phyloP scores from a whole-genome alignment of 768 basidiomycete genomes.

The Ramaria rubella region DNA sequence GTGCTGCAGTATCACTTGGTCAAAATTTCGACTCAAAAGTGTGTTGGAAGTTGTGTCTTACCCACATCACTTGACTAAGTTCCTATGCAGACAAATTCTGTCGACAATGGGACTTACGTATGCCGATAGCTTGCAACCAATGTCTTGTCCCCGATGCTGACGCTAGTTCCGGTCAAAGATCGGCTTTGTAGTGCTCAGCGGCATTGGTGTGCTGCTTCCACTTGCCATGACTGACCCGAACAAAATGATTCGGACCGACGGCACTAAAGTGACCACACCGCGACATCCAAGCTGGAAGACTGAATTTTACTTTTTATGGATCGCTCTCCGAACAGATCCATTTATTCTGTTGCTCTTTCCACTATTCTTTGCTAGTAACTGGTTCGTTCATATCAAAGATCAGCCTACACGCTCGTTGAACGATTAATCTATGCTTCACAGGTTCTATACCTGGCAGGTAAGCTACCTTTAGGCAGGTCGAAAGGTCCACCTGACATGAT shows the following conservation, averaged over 20 bases:
- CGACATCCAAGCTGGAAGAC: slow-evolving; percentile 73
- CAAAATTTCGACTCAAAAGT: slow-evolving; percentile 61
- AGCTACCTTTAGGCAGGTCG: neutral
- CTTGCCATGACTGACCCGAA: slow-evolving; percentile 64
- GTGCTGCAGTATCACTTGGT: slow-evolving; percentile 67
- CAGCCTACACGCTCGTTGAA: neutral
- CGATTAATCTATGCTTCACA: neutral
- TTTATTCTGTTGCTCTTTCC: slow-evolving; percentile 72
- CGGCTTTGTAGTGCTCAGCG: slow-evolving; percentile 65
- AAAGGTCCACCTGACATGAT: slow-evolving; percentile 1
- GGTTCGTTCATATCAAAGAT: slow-evolving; percentile 24
- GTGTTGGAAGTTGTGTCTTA: slow-evolving; percentile 16
- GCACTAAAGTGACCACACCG: slow-evolving; percentile 54
- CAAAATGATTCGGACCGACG: slow-evolving; percentile 69
- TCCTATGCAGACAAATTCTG: slow-evolving; percentile 30
- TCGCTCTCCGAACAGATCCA: slow-evolving; percentile 64
- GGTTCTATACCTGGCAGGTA: slow-evolving; percentile 71
- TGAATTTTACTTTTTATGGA: slow-evolving; percentile 63
- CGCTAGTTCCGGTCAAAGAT: slow-evolving; percentile 40
- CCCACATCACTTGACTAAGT: neutral
- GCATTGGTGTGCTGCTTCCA: slow-evolving; percentile 62
- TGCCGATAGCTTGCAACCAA: slow-evolving; percentile 21
- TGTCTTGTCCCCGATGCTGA: neutral
- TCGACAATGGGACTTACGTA: slow-evolving; percentile 72
- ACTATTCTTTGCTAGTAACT: slow-evolving; percentile 80